Conservation (phyloP, 805 yeast genomes). For the Candida germanica region DNA sequence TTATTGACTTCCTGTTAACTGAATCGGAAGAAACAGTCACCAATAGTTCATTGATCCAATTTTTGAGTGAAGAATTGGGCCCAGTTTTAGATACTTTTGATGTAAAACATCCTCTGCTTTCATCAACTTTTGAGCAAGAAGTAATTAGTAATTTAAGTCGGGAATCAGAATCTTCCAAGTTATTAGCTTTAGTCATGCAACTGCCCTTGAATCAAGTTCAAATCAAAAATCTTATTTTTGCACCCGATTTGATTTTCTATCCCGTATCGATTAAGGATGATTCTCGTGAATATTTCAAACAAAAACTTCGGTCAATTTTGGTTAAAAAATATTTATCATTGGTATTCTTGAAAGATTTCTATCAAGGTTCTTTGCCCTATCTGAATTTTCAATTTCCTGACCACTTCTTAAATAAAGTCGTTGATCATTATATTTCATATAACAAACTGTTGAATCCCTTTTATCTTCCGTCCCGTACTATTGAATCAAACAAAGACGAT, state of each 20-base stretch:
- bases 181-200: slow-evolving; percentile 19
- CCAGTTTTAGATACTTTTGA: slow-evolving; percentile 25
- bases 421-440: slow-evolving; percentile 14
- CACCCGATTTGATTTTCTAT: slow-evolving; percentile 9
- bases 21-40: slow-evolving; percentile 5
- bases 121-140: slow-evolving; percentile 14
- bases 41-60: slow-evolving; percentile 17
- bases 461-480: slow-evolving; percentile 26
- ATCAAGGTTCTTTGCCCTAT: slow-evolving; percentile 13
- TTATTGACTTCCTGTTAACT: slow-evolving; percentile 10
- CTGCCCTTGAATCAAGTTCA: slow-evolving; percentile 14
- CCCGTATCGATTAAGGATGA: slow-evolving; percentile 5
- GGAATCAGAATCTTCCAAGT: slow-evolving; percentile 22
- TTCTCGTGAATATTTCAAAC: slow-evolving; percentile 7
- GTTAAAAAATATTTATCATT: slow-evolving; percentile 7
- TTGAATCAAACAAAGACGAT: slow-evolving; percentile 1
- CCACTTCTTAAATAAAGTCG: slow-evolving; percentile 21
- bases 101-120: slow-evolving; percentile 3
- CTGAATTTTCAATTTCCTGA: slow-evolving; percentile 17
- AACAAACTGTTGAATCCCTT: slow-evolving; percentile 17
- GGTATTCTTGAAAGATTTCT: slow-evolving; percentile 13
- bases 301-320: slow-evolving; percentile 8
- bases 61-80: slow-evolving; percentile 22
- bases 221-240: slow-evolving; percentile 12
- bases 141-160: slow-evolving; percentile 18